Conservation (phyloP, 495 filamentous ascomycete species). For the Tuber microsphaerosporum region DNA sequence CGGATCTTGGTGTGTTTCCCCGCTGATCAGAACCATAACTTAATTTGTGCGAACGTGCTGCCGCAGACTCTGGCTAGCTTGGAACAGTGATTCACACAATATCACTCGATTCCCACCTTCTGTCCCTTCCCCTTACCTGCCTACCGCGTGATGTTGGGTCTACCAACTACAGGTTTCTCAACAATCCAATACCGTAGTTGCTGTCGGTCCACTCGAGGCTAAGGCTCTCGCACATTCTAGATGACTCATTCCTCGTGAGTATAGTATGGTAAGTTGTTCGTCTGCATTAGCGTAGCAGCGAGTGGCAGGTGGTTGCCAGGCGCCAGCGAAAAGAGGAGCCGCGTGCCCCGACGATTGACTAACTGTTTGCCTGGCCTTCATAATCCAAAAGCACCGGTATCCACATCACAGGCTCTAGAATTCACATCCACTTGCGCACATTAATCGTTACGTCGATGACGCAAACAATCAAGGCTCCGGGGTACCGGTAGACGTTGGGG, state of each 20-base stretch:
- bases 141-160: background rate
- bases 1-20: too few relatives aligned
- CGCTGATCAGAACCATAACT: too few relatives aligned
- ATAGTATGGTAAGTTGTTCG: background rate
- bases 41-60: too few relatives aligned
- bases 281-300: background rate
- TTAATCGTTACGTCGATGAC: background rate
- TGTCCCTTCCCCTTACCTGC: background rate
- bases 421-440: background rate
- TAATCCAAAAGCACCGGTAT: background rate
- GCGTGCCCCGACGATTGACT: background rate
- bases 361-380: background rate
- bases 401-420: background rate
- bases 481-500: background rate
- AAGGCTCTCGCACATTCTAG: background rate
- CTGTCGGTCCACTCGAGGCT: background rate
- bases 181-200: background rate
- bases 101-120: background rate
- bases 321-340: background rate
- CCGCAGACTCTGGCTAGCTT: background rate
- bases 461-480: background rate
- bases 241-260: background rate
- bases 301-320: background rate
- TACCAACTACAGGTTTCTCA: background rate
- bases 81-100: background rate